phyloP scores from a whole-genome alignment of 2,329 filamentous ascomycete species.

The Aplosporella prunicola region DNA sequence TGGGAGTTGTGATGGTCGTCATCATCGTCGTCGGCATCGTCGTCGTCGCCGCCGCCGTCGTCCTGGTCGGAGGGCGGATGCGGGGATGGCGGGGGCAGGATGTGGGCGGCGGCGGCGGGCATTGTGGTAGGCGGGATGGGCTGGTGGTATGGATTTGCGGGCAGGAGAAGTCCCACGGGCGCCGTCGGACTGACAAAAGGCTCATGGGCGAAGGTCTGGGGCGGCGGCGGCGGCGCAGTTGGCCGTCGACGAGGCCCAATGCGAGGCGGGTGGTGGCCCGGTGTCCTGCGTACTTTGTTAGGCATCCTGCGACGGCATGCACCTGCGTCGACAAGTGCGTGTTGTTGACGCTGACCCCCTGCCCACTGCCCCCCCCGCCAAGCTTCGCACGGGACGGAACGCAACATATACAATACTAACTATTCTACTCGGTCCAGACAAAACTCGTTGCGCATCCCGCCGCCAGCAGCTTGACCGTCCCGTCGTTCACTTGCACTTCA shows the following conservation, averaged over 20 bases:
- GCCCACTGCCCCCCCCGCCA: too few species aligned
- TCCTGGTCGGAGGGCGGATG: conserved; percentile 4
- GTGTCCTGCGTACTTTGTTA: not conserved
- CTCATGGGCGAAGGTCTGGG: not conserved
- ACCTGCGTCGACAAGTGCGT: too few species aligned
- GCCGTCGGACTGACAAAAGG: too few species aligned
- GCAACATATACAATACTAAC: too few species aligned
- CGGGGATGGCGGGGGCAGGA: conserved; percentile 6
- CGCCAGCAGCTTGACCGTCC: conserved; percentile 52
- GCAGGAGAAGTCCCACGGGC: too few species aligned
- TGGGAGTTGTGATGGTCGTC: conserved; percentile 5
- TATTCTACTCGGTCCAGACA: conserved; percentile 35
- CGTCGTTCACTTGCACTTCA: conserved; percentile 48
- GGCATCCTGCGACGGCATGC: too few species aligned
- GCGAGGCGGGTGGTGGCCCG: not conserved
- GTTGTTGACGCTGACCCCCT: too few species aligned
- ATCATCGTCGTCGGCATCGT: conserved; percentile 3
- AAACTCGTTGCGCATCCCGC: conserved; percentile 91
- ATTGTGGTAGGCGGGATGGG: conserved; percentile 4
- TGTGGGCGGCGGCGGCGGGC: conserved; percentile 7
- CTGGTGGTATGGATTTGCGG: conserved; percentile 9
- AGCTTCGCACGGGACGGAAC: too few species aligned
- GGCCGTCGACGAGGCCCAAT: not conserved
- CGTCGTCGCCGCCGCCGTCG: not conserved
- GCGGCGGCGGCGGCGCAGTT: not conserved